Base-by-base conservation (phyloP, 1,284 basidiomycete genomes). In the Thelephora terrestris region DNA sequence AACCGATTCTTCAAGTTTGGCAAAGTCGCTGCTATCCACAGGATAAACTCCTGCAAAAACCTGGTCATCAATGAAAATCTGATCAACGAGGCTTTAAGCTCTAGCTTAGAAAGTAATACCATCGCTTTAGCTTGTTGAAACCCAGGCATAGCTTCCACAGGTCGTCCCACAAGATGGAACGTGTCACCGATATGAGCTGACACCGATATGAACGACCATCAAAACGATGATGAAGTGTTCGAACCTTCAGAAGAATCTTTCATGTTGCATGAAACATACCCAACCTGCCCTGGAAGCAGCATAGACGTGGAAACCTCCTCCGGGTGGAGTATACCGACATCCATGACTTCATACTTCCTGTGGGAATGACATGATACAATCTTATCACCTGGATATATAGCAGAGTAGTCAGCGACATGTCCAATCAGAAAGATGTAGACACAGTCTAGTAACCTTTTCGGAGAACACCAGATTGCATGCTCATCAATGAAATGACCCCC, bases 31-130 rank as follows among this genome's bases (percentile, higher is more conserved):
- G 46, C 81, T 87, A 53, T 99, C 92, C 39, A 96, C 76, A 0
- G 96, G 96, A 62, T 93, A 99, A 44, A 98, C 78, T 32, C 96
- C 95, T 1, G 96, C 94, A 61, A 87, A 99, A 16, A 98, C 91
- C 88, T 91, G 54, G 23, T 44, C 12, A 24, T 17, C 3, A 21
- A 39, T 52, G 35, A 54, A 20, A 32, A 40, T 18, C 45, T 17
- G 32, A 29, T 34, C 18, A 18, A 45, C 45, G 16, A 27, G 9
- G 14, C 9, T 34, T 34, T 39, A 43, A 45, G 48, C 27, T 36
- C 4, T 24, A 20, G 16, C 45, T 45, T 17, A 14, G 18, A 25
- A 47, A 39, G 16, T 14, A 60, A 39, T 47, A 90, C 93, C 93
- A 98, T 99, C 1, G 94, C 86, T 67, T 95, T 93, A 27, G 91